Conservation (phyloP, 345 rosid species). For the Boechera divaricarpa region DNA sequence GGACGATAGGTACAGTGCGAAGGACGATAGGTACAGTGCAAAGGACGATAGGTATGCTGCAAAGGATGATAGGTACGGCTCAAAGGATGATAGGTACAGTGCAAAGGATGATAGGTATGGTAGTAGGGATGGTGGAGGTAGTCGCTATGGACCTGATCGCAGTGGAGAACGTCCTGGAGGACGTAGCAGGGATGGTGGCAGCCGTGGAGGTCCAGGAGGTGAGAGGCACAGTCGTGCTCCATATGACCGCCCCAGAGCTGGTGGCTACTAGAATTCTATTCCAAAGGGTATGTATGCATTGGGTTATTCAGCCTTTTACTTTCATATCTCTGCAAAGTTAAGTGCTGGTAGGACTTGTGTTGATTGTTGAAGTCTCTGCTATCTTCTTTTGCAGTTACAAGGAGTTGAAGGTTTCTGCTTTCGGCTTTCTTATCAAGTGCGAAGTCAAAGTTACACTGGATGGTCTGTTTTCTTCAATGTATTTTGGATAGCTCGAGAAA, state of each 20-base stretch:
- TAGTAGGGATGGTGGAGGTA: slow-evolving; percentile 58
- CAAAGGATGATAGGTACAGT: slow-evolving; percentile 54
- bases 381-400: slow-evolving; percentile 27
- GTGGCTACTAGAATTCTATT: slow-evolving; percentile 44
- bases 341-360: not conserved
- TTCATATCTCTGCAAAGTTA: not conserved
- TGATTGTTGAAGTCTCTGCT: not conserved
- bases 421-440: slow-evolving; percentile 15
- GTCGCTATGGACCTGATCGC: slow-evolving; percentile 87
- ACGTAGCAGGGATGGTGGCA: slow-evolving; percentile 69
- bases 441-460: slow-evolving; percentile 31
- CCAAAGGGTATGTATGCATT: slow-evolving; percentile 33
- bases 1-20: slow-evolving; percentile 51
- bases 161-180: slow-evolving; percentile 72
- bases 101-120: slow-evolving; percentile 58
- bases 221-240: slow-evolving; percentile 87
- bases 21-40: slow-evolving; percentile 43
- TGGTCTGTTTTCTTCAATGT: slow-evolving; percentile 39
- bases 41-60: slow-evolving; percentile 52
- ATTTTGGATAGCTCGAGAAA: slow-evolving; percentile 43
- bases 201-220: slow-evolving; percentile 73
- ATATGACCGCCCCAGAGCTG: slow-evolving; percentile 76
- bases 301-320: not conserved
- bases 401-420: slow-evolving; percentile 37
- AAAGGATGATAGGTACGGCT: slow-evolving; percentile 55